phyloP scores from a whole-genome alignment of 2,329 filamentous ascomycete genomes.

The Cercospora zeina region DNA sequence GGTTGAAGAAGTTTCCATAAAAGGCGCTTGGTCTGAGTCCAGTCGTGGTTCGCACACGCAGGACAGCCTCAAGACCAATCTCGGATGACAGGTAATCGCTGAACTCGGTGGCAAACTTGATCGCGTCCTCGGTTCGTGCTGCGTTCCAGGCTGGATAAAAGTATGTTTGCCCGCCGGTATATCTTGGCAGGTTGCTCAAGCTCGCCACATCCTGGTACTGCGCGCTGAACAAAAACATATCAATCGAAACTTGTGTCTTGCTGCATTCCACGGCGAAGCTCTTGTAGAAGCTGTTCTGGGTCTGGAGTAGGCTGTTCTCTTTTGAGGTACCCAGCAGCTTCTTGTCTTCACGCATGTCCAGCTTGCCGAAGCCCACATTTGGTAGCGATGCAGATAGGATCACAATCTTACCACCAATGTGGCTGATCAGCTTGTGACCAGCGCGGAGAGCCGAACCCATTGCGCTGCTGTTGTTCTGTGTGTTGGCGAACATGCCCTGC shows the following conservation, averaged over 20 bases:
- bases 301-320: slow-evolving; percentile 83
- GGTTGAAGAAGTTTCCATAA: slow-evolving; percentile 99
- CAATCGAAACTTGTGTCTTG: slow-evolving; percentile 96
- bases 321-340: slow-evolving; percentile 92
- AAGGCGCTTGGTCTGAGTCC: slow-evolving; percentile 96
- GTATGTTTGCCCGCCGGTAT: slow-evolving; percentile 96
- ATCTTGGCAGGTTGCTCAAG: slow-evolving; percentile 89
- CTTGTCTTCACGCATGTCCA: slow-evolving; percentile 94
- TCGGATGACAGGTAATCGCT: slow-evolving; percentile 96
- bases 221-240: slow-evolving; percentile 96
- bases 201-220: slow-evolving; percentile 98
- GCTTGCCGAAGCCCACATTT: slow-evolving; percentile 83
- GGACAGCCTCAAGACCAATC: slow-evolving; percentile 92
- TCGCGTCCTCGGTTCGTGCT: slow-evolving; percentile 86
- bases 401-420: slow-evolving; percentile 90
- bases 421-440: slow-evolving; percentile 92
- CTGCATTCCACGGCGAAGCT: slow-evolving; percentile 98
- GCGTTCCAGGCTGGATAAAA: slow-evolving; percentile 99
- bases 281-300: slow-evolving; percentile 96
- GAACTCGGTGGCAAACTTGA: slow-evolving; percentile 96
- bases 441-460: slow-evolving; percentile 93
- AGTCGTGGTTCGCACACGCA: slow-evolving; percentile 91
- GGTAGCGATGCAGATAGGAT: slow-evolving; percentile 88
- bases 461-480: slow-evolving; percentile 82
- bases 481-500: slow-evolving; percentile 95